Base-by-base conservation (phyloP, 495 filamentous ascomycete species). In the Aspergillus saccharolyticus region DNA sequence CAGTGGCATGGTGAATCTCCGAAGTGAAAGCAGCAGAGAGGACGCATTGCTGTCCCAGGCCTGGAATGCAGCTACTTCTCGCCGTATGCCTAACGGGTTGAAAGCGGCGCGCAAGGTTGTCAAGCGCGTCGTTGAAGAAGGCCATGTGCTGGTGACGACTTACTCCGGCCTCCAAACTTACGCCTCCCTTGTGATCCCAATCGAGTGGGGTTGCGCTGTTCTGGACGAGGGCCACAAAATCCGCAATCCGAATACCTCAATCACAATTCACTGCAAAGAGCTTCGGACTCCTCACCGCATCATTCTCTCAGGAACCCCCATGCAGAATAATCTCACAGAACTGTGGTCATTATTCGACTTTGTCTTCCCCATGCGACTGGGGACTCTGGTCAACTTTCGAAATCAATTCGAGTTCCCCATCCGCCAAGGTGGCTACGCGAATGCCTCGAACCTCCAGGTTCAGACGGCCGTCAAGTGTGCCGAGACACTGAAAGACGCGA, bases 211-310 rank as follows among this genome's bases (percentile, higher is more conserved):
- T 4, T 96, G 91, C 72, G 94, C 90, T 28, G 88, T 97, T 17
- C 83, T 98, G 3, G 94, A 98, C 52, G 94, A 98, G 77, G 94
- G 94, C 10, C 94, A 98, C 72, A 96, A 96, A 72, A 98, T 98
- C 59, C 85, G 92, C 19, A 97, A 97, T 65, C 94, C 94, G 2
- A 91, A 97, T 64, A 89, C 92, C 4, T 85, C 83, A 0, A 91
- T 97, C 55, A 96, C 94, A 0, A 88, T 96, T 48, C 87, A 89
- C 63, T 96, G 89, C 79, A 97, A 97, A 67, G 89, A 95, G 63
- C 78, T 98, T 15, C 80, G 85, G 30, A 97, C 94, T 7, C 79
- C 85, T 3, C 92, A 97, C 66, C 85, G 94, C 22, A 78, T 97
- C 51, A 97, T 98, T 57, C 77, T 97, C 5, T 97, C 94, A 0